Evolutionary conservation across 129 eudicot genomes (phyloP).

Genomic region (Flaveria ramosissima): DNA sequence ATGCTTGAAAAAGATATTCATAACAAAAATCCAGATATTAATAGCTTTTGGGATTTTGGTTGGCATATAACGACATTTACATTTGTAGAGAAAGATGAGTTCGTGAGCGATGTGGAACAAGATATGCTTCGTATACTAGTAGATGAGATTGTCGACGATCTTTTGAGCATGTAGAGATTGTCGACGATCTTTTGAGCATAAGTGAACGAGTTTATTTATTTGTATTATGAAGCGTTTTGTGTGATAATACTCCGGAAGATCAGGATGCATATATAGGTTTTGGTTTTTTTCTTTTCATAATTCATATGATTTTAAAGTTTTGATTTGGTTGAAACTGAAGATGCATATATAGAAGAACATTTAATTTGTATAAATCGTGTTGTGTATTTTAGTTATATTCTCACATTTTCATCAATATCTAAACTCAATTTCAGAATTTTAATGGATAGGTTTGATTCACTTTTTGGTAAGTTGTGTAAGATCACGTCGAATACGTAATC

Average conservation of each 20-base stretch:
- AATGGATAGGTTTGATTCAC: too few species aligned
- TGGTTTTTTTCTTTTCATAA: background rate
- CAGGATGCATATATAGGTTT: background rate
- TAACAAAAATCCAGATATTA: slow-evolving; percentile 45
- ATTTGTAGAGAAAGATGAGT: slow-evolving; percentile 57
- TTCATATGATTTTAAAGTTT: background rate
- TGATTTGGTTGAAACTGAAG: background rate
- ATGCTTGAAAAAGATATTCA: slow-evolving; percentile 74
- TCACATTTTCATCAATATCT: background rate
- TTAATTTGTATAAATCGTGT: background rate
- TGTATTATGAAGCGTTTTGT: slow-evolving; percentile 18
- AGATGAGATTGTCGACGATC: slow-evolving; percentile 58
- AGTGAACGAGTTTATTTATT: slow-evolving; percentile 30
- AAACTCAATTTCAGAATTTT: background rate
- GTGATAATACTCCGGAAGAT: background rate
- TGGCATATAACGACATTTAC: slow-evolving; percentile 56
- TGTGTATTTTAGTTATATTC: background rate
- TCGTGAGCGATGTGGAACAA: slow-evolving; percentile 61
- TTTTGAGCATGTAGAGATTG: slow-evolving; percentile 23
- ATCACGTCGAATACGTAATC: too few species aligned
- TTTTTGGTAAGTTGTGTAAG: too few species aligned
- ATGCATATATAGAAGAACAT: background rate
- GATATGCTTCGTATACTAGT: slow-evolving; percentile 59
- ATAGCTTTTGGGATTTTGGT: slow-evolving; percentile 80
- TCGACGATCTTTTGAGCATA: background rate